Conservation (phyloP, 768 basidiomycete genomes). For the Dentipellis sp. region DNA sequence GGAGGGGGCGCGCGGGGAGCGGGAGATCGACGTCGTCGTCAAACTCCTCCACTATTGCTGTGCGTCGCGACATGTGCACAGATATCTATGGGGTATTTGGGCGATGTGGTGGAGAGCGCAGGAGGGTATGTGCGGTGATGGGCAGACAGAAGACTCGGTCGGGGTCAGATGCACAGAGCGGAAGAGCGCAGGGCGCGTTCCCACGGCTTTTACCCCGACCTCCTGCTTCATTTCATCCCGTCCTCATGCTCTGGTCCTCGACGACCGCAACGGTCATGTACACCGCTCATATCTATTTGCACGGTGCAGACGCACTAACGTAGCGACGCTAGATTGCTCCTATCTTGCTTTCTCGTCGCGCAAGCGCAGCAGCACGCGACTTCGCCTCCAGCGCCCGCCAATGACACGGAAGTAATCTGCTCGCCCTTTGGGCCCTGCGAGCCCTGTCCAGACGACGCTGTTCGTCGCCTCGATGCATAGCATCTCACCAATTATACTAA, state of each 20-base stretch:
- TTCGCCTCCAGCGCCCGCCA: constrained; percentile 1
- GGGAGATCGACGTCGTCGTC: constrained; percentile 94
- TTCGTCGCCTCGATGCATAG: constrained; percentile 13
- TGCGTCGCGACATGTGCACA: constrained; percentile 56
- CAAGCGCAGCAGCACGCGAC: neutral
- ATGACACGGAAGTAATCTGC: constrained; percentile 15
- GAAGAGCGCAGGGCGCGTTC: neutral
- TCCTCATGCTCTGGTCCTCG: constrained; percentile 1
- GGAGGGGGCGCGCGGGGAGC: constrained; percentile 57
- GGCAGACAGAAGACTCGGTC: neutral
- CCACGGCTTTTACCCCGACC: constrained; percentile 8
- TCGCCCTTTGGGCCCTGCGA: constrained; percentile 25
- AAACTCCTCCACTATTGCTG: constrained; percentile 69
- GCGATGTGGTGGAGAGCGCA: neutral
- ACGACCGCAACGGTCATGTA: constrained; percentile 2
- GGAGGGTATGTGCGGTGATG: neutral
- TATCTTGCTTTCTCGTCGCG: constrained; percentile 4
- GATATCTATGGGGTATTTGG: neutral
- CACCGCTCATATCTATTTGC: neutral
- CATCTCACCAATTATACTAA: neutral
- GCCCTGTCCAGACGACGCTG: constrained; percentile 33
- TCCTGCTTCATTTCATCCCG: neutral
- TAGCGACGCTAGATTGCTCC: neutral
- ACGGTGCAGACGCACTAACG: neutral
- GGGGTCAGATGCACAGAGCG: neutral